Base-by-base conservation (phyloP, 305 asterid species). In the Fraxinus sp. region DNA sequence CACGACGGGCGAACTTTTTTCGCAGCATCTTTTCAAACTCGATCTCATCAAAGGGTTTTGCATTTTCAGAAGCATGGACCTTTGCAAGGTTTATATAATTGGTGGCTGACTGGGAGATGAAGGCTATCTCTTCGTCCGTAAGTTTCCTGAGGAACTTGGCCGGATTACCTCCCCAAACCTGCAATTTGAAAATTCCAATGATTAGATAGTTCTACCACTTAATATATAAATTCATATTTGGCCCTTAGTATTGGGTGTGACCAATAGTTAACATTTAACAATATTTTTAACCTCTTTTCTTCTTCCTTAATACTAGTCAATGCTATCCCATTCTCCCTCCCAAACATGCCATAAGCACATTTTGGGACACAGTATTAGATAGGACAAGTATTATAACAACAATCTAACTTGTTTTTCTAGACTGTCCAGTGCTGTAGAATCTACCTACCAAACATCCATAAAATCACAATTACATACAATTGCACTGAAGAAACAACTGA, bases 121-220 rank as follows among this genome's bases (percentile, higher is more conserved):
- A 88, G 55, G 88, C 85, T 26, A 82, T 68, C 85, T 88, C 90
- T 80, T 86, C 88, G 16, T 82, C 85, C 5, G 88, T 84, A 46
- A 86, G 86, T 82, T 86, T 88, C 72, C 90, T 88, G n/a, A 88
- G 83, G 75, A 86, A 84, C 85, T 88, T 86, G 18, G 90, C 88
- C 10, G 89, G 90, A 86, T 86, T 86, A 22, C 90, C 90, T 52
- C 86, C 90, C 90, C 90, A 85, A 16, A 85, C 80, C 90, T 87
- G 79, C 30, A 62, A 62, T 62, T 55, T 22, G 10, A 13, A 22
- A 22, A 62, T 62, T 62, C 33, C 30, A 7, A 62, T 2, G 71
- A 8, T 22, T 62, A 2, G 30, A 59, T 22, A 20, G 30, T 59
- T 20, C 30, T 1, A 59, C 32, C 30, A 7, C 71, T 20, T 7